A percentile compares a stretch with the other conserved stretches of the same genome.
Conservation (phyloP, 1,284 basidiomycete genomes). For the Sanghuangporus sanghuang region DNA sequence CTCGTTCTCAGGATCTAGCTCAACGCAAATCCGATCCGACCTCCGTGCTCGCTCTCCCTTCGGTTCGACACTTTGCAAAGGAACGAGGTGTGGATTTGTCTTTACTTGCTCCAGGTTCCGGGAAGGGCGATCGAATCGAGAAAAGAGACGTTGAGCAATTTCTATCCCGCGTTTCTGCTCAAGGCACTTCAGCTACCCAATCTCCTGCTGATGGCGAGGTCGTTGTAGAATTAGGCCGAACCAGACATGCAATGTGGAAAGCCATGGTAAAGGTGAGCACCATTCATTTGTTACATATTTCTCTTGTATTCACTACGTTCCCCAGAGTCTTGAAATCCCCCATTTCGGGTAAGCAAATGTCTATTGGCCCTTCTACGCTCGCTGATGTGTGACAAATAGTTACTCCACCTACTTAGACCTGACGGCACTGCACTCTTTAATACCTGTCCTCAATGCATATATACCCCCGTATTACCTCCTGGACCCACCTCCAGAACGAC, state of each 20-base stretch:
- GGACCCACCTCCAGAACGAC: constrained; percentile 30
- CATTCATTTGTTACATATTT: not conserved
- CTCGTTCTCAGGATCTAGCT: constrained; percentile 18
- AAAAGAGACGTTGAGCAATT: constrained; percentile 69
- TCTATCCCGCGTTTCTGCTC: constrained; percentile 29
- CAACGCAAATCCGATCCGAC: constrained; percentile 21
- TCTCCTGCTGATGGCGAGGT: constrained; percentile 35
- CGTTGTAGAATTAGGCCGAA: constrained; percentile 71
- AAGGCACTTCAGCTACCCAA: constrained; percentile 4
- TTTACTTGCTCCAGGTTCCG: constrained; percentile 61
- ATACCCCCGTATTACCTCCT: constrained; percentile 64
- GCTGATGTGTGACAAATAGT: constrained; percentile 28
- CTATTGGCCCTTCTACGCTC: not conserved
- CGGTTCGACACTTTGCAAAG: constrained; percentile 73
- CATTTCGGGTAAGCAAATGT: constrained; percentile 60
- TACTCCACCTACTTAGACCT: constrained; percentile 83
- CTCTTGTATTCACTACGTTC: constrained; percentile 8
- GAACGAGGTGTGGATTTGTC: constrained; percentile 60
- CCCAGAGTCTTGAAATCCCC: constrained; percentile 71
- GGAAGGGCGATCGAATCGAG: constrained; percentile 72
- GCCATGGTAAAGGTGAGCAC: constrained; percentile 69
- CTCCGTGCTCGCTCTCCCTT: constrained; percentile 59
- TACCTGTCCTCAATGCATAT: constrained; percentile 64
- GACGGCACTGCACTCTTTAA: constrained; percentile 67
- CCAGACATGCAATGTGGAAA: constrained; percentile 82